Evolutionary conservation across 345 rosid genomes (phyloP), one percentile per base, ranked within the genome.

Genomic region (Populus tremula): DNA sequence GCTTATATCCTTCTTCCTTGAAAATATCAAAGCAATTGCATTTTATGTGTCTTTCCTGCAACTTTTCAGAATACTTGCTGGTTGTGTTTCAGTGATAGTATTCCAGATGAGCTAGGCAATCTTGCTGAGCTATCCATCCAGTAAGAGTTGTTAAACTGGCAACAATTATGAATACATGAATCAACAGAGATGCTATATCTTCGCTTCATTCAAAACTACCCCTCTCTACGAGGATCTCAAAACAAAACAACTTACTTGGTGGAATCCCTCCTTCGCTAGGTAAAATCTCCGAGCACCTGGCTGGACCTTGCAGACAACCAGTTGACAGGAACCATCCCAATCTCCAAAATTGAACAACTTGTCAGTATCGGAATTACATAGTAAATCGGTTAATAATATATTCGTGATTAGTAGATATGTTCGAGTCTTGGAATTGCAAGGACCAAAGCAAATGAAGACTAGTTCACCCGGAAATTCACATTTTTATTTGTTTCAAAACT

Each of bases 251-350:
- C 77, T 91, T 96, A 74, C 90, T 89, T 0, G 98, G 97, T 47
- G 77, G 41, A 70, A 92, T 96, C 67, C 99, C 98, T 13, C 79
- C 93, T 27, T 87, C 96, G 29, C 54, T 96, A 75, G 97, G 98
- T 56, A 89, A 86, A 63, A 92, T 95, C 74, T 90, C 92, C 72
- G 87, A 88, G n/a, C 91, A 92, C 59, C 72, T 92, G 94, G 98
- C 79, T 96, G 39, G 99, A 96, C 84, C 85, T 96, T n/a, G 93
- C 98, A 65, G 97, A 93, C 68, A 96, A 96, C 80, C 93, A 90
- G 70, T 72, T 96, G 82, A 84, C 92, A 23, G 99, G 98, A 81
- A 33, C 87, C 2, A 76, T 93, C 82, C 99, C 99, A 7, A 81
- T 92, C 39, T 93, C 96, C 50, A 87, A 91, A 33, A 33, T 33